Evolutionary conservation across 108 stramenopile species (phyloP).

Genomic region (Cyclotella atomus): DNA sequence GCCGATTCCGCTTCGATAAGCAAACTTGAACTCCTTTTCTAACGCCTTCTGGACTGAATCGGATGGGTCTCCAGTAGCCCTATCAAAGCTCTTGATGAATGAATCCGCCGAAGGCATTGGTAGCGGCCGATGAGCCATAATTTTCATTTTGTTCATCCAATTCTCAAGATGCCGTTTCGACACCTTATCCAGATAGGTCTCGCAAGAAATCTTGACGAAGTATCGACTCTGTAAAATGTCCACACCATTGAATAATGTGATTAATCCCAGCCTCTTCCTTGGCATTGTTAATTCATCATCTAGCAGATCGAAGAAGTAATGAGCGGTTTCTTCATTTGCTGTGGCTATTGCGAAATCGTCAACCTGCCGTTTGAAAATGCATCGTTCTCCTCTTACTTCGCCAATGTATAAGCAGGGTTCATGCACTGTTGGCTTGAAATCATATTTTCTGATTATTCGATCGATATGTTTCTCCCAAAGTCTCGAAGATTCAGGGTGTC

Average conservation of each 20-base stretch:
- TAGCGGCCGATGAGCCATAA: not conserved
- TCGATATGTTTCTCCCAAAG: slow-evolving; percentile 27
- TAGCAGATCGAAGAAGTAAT: slow-evolving; percentile 11
- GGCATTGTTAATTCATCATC: too few species aligned
- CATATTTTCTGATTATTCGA: slow-evolving; percentile 25
- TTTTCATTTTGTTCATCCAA: slow-evolving; percentile 27
- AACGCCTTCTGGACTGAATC: slow-evolving; percentile 2
- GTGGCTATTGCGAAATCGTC: slow-evolving; percentile 52
- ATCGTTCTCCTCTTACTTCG: slow-evolving; percentile 8
- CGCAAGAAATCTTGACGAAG: slow-evolving; percentile 35
- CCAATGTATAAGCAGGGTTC: slow-evolving; percentile 35
- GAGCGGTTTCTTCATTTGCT: not conserved
- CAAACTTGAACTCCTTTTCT: slow-evolving; percentile 7
- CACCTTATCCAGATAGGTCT: slow-evolving; percentile 8
- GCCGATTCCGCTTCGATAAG: slow-evolving; percentile 38
- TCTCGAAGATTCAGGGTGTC: too few species aligned
- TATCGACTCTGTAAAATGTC: slow-evolving; percentile 38
- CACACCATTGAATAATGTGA: slow-evolving; percentile 36
- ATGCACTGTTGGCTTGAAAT: slow-evolving; percentile 40
- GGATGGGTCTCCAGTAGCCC: not conserved
- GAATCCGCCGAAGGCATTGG: not conserved
- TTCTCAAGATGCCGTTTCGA: not conserved
- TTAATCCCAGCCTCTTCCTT: too few species aligned
- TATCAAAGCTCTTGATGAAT: not conserved
- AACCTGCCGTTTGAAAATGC: slow-evolving; percentile 50